Evolutionary conservation across 768 basidiomycete genomes (phyloP).

Genomic region (Panellus pusillus): DNA sequence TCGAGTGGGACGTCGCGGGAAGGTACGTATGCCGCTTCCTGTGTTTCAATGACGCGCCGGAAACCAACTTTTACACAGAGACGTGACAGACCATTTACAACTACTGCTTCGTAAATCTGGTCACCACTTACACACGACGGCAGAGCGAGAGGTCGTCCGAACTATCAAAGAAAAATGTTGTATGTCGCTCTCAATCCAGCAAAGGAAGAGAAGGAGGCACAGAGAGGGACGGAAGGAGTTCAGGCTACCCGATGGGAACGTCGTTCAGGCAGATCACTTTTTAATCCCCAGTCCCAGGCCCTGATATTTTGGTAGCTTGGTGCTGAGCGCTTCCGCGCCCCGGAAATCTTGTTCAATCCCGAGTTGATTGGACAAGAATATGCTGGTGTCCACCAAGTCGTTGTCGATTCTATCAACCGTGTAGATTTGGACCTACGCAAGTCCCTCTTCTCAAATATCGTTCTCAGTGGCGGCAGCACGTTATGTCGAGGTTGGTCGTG

Average conservation of each 20-base stretch:
- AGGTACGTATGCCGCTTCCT: conserved; percentile 49
- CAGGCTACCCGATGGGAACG: conserved; percentile 91
- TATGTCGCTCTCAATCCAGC: conserved; percentile 90
- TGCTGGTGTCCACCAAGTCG: conserved; percentile 95
- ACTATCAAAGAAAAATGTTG: conserved; percentile 99
- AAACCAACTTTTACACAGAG: conserved; percentile 47
- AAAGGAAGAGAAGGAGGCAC: conserved; percentile 92
- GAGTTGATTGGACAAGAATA: conserved; percentile 96
- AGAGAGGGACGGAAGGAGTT: conserved; percentile 82
- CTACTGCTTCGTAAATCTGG: conserved; percentile 91
- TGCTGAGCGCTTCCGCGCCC: conserved; percentile 92
- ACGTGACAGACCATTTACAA: conserved; percentile 96
- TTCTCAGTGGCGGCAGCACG: conserved; percentile 95
- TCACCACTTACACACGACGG: conserved; percentile 93
- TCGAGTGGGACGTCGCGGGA: conserved; percentile 91
- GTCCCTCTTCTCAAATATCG: conserved; percentile 93
- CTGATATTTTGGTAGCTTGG: conserved; percentile 64
- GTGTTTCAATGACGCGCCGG: background rate
- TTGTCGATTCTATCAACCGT: conserved; percentile 96
- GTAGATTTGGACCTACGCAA: conserved; percentile 97
- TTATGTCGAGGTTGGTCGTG: conserved; percentile 76
- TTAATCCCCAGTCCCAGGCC: conserved; percentile 8
- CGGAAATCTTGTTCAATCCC: conserved; percentile 97
- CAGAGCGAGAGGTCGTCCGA: conserved; percentile 94
- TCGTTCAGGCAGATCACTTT: conserved; percentile 67